Percentiles rank a stretch among this genome's conserved stretches.
These are phyloP conservation scores for Schizosaccharomyces osmophilus DNA, from an alignment of 805 yeast genomes.

Conservation along the genomic window DNA sequence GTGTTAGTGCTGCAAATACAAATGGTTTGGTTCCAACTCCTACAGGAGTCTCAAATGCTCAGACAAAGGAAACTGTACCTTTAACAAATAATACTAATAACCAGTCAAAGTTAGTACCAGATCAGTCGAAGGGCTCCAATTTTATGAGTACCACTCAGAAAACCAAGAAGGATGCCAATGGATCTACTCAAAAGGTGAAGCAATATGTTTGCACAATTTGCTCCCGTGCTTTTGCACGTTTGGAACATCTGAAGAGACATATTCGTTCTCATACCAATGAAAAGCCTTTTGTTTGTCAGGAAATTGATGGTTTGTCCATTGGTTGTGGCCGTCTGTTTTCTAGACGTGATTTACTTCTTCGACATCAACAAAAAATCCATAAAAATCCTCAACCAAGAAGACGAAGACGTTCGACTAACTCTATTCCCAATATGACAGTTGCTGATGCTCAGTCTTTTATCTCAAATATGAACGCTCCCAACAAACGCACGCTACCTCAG, in stretches of 20 bases:
- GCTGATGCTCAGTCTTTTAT: not conserved
- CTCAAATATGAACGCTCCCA: not conserved
- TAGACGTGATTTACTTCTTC: constrained; percentile 32
- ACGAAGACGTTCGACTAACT: not conserved
- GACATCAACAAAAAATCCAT: constrained; percentile 90
- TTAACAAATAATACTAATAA: too few relatives aligned
- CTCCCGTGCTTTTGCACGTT: constrained; percentile 82
- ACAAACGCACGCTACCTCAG: not conserved
- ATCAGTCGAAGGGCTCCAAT: too few relatives aligned
- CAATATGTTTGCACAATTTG: constrained; percentile 80
- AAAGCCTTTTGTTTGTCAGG: constrained; percentile 87
- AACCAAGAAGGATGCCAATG: constrained; percentile 15
- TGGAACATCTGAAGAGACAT: constrained; percentile 84
- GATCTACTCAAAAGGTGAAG: constrained; percentile 60
- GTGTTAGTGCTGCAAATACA: too few relatives aligned
- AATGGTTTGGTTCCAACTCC: too few relatives aligned
- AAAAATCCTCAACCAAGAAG: not conserved
- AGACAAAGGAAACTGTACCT: too few relatives aligned
- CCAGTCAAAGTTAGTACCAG: too few relatives aligned
- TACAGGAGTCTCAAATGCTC: too few relatives aligned
- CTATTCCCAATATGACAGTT: not conserved
- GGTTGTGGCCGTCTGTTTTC: constrained; percentile 15
- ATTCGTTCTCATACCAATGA: constrained; percentile 87
- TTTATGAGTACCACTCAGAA: not conserved
- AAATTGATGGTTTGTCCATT: constrained; percentile 89